phyloP scores from a whole-genome alignment of 305 asterid genomes.

The Solanum hybrid region DNA sequence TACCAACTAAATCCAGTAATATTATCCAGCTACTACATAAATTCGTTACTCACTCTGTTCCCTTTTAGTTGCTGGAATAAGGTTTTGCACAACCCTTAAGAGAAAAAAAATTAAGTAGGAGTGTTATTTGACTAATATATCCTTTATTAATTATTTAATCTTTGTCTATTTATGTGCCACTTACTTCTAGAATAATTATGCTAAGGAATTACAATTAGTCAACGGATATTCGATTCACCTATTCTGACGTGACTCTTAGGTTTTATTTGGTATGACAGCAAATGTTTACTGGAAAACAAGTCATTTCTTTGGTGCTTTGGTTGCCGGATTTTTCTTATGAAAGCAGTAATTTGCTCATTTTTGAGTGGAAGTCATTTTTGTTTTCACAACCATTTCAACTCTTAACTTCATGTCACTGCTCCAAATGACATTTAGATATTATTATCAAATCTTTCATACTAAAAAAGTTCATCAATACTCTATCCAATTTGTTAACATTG shows the following conservation, averaged over 20 bases:
- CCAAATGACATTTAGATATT: neutral
- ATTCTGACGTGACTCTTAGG: neutral
- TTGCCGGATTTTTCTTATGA: neutral
- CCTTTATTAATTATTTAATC: neutral
- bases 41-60: neutral
- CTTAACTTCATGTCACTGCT: neutral
- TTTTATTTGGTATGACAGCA: neutral
- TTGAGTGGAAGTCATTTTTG: neutral
- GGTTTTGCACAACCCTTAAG: neutral
- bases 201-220: neutral
- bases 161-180: neutral
- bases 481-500: neutral
- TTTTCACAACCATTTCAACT: neutral
- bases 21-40: neutral
- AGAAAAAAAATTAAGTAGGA: neutral
- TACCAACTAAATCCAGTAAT: neutral
- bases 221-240: neutral
- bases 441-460: neutral
- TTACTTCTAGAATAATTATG: neutral
- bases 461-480: neutral
- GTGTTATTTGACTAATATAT: neutral
- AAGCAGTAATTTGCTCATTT: neutral
- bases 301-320: neutral
- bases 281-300: neutral
- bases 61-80: neutral